A percentile compares a stretch with the other conserved stretches of the same genome.
Evolutionary conservation across 805 yeast genomes (phyloP).

Genomic region (Babjeviella inositovora): DNA sequence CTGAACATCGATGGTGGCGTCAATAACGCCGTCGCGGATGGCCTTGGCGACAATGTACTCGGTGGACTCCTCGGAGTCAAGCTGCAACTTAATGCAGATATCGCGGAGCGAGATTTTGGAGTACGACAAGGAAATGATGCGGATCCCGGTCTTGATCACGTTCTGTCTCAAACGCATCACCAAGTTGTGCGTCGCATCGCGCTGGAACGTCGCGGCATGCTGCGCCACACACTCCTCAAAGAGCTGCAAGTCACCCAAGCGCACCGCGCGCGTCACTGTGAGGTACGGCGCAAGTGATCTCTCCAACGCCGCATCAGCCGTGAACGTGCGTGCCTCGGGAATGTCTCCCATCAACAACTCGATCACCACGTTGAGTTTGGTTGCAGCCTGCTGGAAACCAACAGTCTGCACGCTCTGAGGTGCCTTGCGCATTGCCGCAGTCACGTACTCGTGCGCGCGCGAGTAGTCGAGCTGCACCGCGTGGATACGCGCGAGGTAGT

Average conservation of each 20-base stretch:
- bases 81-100: conserved; percentile 79
- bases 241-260: conserved; percentile 73
- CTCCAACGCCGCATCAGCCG: conserved; percentile 42
- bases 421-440: conserved; percentile 91
- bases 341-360: conserved; percentile 94
- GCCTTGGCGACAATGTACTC: conserved; percentile 96
- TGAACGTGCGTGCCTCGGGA: conserved; percentile 77
- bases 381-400: conserved; percentile 83
- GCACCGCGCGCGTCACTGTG: conserved; percentile 80
- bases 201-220: conserved; percentile 44
- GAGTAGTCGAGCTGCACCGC: conserved; percentile 90
- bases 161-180: conserved; percentile 87
- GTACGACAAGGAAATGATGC: conserved; percentile 83
- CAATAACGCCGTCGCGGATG: conserved; percentile 93
- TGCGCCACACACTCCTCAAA: conserved; percentile 58
- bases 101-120: conserved; percentile 84
- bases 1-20: conserved; percentile 76
- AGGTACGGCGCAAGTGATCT: conserved; percentile 65
- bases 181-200: conserved; percentile 71
- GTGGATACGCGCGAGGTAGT: conserved; percentile 78
- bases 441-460: conserved; percentile 75
- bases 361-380: conserved; percentile 75
- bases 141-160: conserved; percentile 94
- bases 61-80: conserved; percentile 90
- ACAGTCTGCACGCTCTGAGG: conserved; percentile 77